Percentiles rank a stretch among this genome's conserved stretches.
Conservation (phyloP, 1,284 basidiomycete species). For the Lentinula novae-zelandiae region DNA sequence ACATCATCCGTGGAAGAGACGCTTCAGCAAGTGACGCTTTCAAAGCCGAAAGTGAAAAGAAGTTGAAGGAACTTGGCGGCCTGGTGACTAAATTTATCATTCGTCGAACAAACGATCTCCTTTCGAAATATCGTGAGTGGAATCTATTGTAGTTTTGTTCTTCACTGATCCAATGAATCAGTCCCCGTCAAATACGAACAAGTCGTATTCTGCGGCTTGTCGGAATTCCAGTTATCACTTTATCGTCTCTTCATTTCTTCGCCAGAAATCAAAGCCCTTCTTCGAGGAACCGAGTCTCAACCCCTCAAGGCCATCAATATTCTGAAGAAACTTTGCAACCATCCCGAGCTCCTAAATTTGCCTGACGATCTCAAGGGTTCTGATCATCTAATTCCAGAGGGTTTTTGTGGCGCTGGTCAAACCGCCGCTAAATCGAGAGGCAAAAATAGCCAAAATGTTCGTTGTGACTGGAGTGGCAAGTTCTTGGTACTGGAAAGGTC, state of each 20-base stretch:
- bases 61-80: constrained; percentile 89
- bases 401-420: constrained; percentile 60
- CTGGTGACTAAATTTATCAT: constrained; percentile 98
- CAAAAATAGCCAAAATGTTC: constrained; percentile 54
- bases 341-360: constrained; percentile 90
- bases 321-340: constrained; percentile 97
- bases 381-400: constrained; percentile 81
- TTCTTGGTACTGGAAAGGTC: constrained; percentile 93
- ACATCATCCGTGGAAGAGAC: constrained; percentile 92
- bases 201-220: constrained; percentile 94
- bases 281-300: constrained; percentile 90
- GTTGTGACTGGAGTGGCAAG: constrained; percentile 86
- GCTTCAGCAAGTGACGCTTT: constrained; percentile 83
- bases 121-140: constrained; percentile 91
- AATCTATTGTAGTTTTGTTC: background rate
- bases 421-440: constrained; percentile 30
- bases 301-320: constrained; percentile 97
- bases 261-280: constrained; percentile 88
- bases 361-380: constrained; percentile 86
- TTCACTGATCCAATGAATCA: constrained; percentile 1
- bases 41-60: constrained; percentile 84
- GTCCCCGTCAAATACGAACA: constrained; percentile 99
- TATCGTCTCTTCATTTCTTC: constrained; percentile 95
- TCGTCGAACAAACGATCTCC: constrained; percentile 91
- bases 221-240: constrained; percentile 83